phyloP scores from a whole-genome alignment of 2,329 filamentous ascomycete genomes.

The Colletotrichum caudatum region DNA sequence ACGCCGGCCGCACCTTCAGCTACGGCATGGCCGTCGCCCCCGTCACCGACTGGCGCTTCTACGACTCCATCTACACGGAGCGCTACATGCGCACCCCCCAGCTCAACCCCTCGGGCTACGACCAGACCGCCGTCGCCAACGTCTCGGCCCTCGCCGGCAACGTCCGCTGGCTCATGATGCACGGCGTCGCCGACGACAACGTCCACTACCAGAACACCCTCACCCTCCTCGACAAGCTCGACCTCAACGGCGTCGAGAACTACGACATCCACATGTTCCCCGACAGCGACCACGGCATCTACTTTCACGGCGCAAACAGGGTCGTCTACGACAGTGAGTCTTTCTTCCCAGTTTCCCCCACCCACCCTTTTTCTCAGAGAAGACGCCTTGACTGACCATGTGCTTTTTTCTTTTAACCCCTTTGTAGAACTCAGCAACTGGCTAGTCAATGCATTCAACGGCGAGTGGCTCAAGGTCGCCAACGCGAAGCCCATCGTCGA shows the following conservation, averaged over 20 bases:
- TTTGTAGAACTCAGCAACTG: slow-evolving; percentile 81
- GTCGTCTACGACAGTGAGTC: slow-evolving; percentile 94
- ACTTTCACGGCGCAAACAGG: slow-evolving; percentile 90
- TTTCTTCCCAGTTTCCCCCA: slow-evolving; percentile 9
- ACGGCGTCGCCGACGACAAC: slow-evolving; percentile 96
- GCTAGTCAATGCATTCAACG: slow-evolving; percentile 98
- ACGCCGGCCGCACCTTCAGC: slow-evolving; percentile 89
- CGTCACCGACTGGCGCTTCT: slow-evolving; percentile 98
- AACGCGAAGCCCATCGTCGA: slow-evolving; percentile 61
- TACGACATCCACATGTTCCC: slow-evolving; percentile 98
- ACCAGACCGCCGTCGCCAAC: slow-evolving; percentile 79
- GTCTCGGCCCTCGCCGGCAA: slow-evolving; percentile 78
- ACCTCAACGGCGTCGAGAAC: slow-evolving; percentile 85
- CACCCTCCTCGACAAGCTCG: slow-evolving; percentile 85
- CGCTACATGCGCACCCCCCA: slow-evolving; percentile 97
- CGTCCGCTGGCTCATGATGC: slow-evolving; percentile 93
- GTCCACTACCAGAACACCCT: slow-evolving; percentile 97
- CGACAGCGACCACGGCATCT: slow-evolving; percentile 94
- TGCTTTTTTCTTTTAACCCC: neutral
- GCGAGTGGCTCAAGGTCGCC: slow-evolving; percentile 81
- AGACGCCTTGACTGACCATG: neutral
- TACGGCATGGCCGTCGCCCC: slow-evolving; percentile 99
- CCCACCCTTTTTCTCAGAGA: slow-evolving; percentile 16
- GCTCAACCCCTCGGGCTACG: slow-evolving; percentile 82
- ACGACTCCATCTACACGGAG: slow-evolving; percentile 94